Conservation (phyloP, 805 yeast species). For the Gaillardinia entomophila region DNA sequence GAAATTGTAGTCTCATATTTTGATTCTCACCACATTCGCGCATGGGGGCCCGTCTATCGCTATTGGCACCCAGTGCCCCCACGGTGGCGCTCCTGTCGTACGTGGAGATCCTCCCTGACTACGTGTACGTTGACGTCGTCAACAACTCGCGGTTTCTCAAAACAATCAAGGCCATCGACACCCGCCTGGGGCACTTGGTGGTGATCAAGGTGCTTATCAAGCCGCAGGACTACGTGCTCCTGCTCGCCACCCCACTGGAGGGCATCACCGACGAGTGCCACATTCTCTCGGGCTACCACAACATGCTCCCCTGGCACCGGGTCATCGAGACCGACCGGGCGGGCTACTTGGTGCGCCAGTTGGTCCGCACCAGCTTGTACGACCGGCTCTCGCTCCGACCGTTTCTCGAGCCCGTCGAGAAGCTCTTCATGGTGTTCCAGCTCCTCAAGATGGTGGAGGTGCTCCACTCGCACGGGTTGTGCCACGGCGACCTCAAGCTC, state of each 20-base stretch:
- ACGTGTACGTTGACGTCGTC: slow-evolving; percentile 69
- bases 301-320: slow-evolving; percentile 65
- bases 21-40: neutral
- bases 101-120: slow-evolving; percentile 68
- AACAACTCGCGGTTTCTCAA: slow-evolving; percentile 82
- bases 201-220: slow-evolving; percentile 76
- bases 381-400: slow-evolving; percentile 86
- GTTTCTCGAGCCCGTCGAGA: slow-evolving; percentile 73
- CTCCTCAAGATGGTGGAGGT: slow-evolving; percentile 55
- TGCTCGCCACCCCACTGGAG: slow-evolving; percentile 18
- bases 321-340: slow-evolving; percentile 88
- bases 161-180: slow-evolving; percentile 73
- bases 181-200: slow-evolving; percentile 60
- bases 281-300: slow-evolving; percentile 44
- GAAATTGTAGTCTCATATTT: no score
- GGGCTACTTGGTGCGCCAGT: slow-evolving; percentile 82
- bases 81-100: slow-evolving; percentile 90
- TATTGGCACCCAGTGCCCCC: slow-evolving; percentile 84
- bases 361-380: slow-evolving; percentile 71
- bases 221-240: slow-evolving; percentile 40
- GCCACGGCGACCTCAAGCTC: slow-evolving; percentile 88
- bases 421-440: slow-evolving; percentile 81
- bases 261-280: slow-evolving; percentile 28
- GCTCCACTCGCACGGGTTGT: slow-evolving; percentile 57
- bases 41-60: slow-evolving; percentile 87